A percentile compares a stretch with the other conserved stretches of the same genome.
Evolutionary conservation across 257 asterid species (phyloP).

Genomic region (Paraleonurus japonicus): DNA sequence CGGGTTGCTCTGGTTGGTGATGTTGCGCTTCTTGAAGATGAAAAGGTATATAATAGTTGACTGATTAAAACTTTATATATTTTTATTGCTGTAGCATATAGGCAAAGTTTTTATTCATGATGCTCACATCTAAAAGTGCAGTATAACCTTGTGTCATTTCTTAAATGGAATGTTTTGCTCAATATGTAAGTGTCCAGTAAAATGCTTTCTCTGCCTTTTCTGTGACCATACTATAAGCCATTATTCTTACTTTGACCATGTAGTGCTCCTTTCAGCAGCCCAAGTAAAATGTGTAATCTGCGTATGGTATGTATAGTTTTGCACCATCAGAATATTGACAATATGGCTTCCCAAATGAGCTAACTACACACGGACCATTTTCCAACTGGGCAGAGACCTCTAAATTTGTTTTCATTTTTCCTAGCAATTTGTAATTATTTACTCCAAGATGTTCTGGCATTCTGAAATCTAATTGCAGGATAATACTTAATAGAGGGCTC

Average conservation of each 20-base stretch:
- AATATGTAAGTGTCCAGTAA: not conserved
- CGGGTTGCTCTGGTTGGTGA: slow-evolving; percentile 92
- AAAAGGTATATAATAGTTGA: slow-evolving; percentile 50
- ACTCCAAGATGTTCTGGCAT: not conserved
- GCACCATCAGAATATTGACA: slow-evolving; percentile 11
- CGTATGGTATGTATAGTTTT: slow-evolving; percentile 13
- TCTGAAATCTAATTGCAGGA: not conserved
- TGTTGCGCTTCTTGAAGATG: slow-evolving; percentile 56
- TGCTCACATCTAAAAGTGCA: slow-evolving; percentile 11
- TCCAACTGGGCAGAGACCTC: not conserved
- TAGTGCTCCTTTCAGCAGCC: slow-evolving; percentile 7
- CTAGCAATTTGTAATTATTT: not conserved
- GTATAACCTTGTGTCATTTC: slow-evolving; percentile 10
- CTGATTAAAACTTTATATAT: not conserved
- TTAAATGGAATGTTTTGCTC: not conserved
- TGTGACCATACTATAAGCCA: not conserved
- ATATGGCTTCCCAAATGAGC: not conserved
- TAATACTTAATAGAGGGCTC: slow-evolving; percentile 6
- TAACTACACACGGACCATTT: not conserved
- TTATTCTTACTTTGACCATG: not conserved
- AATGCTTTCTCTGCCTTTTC: slow-evolving; percentile 1
- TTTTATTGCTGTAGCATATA: not conserved
- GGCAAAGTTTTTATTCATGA: not conserved
- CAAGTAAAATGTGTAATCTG: not conserved
- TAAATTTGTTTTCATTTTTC: not conserved